Conservation (phyloP, 202 grass and related monocot genomes). For the Digitaria exilis region DNA sequence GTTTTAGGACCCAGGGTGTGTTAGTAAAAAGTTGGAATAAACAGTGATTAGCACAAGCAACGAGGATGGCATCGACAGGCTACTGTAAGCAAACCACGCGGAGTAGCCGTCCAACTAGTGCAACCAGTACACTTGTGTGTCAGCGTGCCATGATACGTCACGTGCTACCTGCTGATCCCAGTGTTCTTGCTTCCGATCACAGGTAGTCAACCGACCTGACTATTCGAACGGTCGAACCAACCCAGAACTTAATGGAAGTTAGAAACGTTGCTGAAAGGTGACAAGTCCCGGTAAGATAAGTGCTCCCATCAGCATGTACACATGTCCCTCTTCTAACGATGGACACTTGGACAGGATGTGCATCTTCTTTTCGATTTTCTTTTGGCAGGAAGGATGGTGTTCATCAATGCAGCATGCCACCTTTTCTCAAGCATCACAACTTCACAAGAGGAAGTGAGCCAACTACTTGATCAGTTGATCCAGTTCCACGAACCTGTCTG, state of each 20-base stretch:
- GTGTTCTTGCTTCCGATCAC: background rate
- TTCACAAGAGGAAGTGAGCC: background rate
- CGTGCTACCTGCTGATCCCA: background rate
- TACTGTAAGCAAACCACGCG: slow-evolving; percentile 5
- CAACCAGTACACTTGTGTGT: background rate
- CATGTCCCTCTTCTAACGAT: background rate
- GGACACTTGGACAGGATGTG: background rate
- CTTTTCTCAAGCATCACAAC: background rate
- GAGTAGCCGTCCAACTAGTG: background rate
- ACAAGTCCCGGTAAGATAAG: background rate
- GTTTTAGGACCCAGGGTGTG: no score
- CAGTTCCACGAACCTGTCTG: background rate
- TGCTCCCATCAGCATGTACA: background rate
- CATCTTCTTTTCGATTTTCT: background rate
- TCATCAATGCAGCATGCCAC: background rate
- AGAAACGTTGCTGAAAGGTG: background rate
- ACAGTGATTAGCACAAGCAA: background rate
- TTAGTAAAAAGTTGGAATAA: no score
- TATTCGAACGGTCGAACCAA: background rate
- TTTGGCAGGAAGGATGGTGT: background rate
- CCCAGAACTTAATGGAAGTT: background rate
- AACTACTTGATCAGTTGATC: background rate
- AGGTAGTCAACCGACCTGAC: background rate
- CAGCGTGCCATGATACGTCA: background rate
- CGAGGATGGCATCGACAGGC: background rate